Evolutionary conservation across 2,329 filamentous ascomycete species (phyloP), one percentile per base, ranked within the genome.

Genomic region (Fusarium guadeloupense): DNA sequence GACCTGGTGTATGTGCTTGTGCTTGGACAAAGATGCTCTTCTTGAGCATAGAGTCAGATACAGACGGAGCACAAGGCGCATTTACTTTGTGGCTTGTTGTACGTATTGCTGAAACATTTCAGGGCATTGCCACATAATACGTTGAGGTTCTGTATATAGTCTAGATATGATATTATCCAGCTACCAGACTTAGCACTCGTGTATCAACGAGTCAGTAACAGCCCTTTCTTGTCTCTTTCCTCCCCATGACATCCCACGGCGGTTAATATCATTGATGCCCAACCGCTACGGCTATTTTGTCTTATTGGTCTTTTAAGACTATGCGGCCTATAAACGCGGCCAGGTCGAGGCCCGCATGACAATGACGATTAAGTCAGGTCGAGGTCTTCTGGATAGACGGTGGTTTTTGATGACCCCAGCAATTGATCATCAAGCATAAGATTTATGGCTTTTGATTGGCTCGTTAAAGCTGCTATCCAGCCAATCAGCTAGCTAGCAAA

Each of bases 211-310:
- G 16, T 38, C 14, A 13, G 14, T 7, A 5, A 43, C 37, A 12
- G 8, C 14, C n/a, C 17, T 8, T 17, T 64, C 39, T 57, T 49
- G 20, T 50, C 60, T 64, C 60, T 63, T 64, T 16, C 56, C 60
- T 51, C 60, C 40, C 48, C 54, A 54, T 60, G 54, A 64, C 59
- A 23, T n/a, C 14, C 26, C 20, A 20, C 28, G 9, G 47, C 33
- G 42, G 9, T 26, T 23, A 31, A 31, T n/a, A 19, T 30, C 54
- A n/a, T 64, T 64, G 60, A 46, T 64, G 61, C 61, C 61, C 55
- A 62, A 64, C 49, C 19, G 21, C 34, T n/a, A 25, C 23, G 26
- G 30, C 19, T 31, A 8, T 34, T 6, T 13, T 16, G 17, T 53
- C 26, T 23, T 42, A 59, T 59, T 59, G 55, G 55, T 19, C 10